Percentiles rank a stretch among this genome's conserved stretches.
phyloP scores from a whole-genome alignment of 441 rosid genomes.

The Francoa sonchifolia region DNA sequence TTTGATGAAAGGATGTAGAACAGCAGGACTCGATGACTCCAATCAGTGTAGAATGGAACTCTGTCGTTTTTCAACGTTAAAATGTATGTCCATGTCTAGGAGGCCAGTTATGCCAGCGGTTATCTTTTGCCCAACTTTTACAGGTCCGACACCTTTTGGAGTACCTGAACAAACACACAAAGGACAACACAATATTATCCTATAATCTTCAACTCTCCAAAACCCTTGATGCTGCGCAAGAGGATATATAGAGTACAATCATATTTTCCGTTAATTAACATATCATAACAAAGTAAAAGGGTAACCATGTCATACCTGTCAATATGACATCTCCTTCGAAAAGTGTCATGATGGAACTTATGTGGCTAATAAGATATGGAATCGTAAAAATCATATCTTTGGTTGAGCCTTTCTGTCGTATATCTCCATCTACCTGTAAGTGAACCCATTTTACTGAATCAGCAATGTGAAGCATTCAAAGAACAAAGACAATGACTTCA shows the following conservation, averaged over 20 bases:
- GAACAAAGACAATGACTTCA: constrained; percentile 2
- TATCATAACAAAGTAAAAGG: background rate
- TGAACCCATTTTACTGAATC: constrained; percentile 7
- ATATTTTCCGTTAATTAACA: too few relatives aligned
- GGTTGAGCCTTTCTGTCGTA: constrained; percentile 65
- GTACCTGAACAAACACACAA: constrained; percentile 42
- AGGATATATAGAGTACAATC: too few relatives aligned
- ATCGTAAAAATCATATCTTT: constrained; percentile 87
- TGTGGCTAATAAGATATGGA: constrained; percentile 77
- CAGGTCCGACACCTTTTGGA: constrained; percentile 86
- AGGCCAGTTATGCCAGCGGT: constrained; percentile 83
- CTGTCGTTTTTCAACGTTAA: constrained; percentile 40
- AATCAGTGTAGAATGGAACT: too few relatives aligned
- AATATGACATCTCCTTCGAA: constrained; percentile 82
- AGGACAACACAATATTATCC: background rate
- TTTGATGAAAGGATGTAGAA: too few relatives aligned
- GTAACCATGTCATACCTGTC: constrained; percentile 40
- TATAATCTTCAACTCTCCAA: background rate
- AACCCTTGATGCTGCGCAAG: background rate
- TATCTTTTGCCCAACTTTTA: constrained; percentile 70
- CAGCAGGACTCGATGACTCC: too few relatives aligned
- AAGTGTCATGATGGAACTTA: constrained; percentile 81
- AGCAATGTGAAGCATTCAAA: background rate
- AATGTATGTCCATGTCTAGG: constrained; percentile 48
- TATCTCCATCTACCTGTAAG: constrained; percentile 69